These are phyloP conservation scores for Knufia fluminis DNA, from an alignment of 2,329 filamentous ascomycete genomes.

Conservation along the genomic window DNA sequence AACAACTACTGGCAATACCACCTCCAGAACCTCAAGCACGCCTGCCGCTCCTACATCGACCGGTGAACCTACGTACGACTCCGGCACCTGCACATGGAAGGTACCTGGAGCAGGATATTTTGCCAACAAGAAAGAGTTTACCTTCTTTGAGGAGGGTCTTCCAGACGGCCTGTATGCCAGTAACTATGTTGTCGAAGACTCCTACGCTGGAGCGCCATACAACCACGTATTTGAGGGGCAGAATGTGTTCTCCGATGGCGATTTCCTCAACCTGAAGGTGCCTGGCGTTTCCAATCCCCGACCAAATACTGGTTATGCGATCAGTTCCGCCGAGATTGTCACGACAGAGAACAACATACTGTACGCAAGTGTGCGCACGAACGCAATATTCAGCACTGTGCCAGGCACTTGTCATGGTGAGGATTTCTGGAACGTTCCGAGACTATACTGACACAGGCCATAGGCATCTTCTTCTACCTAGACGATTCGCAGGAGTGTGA, in stretches of 20 bases:
- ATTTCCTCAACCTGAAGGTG: slow-evolving; percentile 16
- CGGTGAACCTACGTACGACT: slow-evolving; percentile 1
- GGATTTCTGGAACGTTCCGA: background rate
- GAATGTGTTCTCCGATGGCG: slow-evolving; percentile 16
- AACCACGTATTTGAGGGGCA: slow-evolving; percentile 13
- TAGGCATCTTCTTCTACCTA: slow-evolving; percentile 20
- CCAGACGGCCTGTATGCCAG: slow-evolving; percentile 17
- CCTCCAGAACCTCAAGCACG: too few relatives aligned
- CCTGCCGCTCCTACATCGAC: background rate
- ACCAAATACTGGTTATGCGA: slow-evolving; percentile 4
- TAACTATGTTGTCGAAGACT: slow-evolving; percentile 13
- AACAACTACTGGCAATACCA: background rate
- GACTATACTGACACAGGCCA: background rate
- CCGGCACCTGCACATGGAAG: slow-evolving; percentile 10
- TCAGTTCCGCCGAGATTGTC: slow-evolving; percentile 17
- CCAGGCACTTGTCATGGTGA: slow-evolving; percentile 21
- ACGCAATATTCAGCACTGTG: slow-evolving; percentile 18
- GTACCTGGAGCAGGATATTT: slow-evolving; percentile 18
- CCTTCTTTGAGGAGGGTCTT: slow-evolving; percentile 12
- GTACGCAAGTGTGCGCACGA: slow-evolving; percentile 20
- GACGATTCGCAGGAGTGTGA: slow-evolving; percentile 20
- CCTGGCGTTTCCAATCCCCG: slow-evolving; percentile 16
- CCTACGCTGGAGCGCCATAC: slow-evolving; percentile 11
- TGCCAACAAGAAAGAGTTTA: slow-evolving; percentile 15
- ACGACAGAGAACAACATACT: slow-evolving; percentile 18